Evolutionary conservation across 2,329 filamentous ascomycete species (phyloP), one percentile per base, ranked within the genome.

Genomic region (Thermothelomyces thermophilus): DNA sequence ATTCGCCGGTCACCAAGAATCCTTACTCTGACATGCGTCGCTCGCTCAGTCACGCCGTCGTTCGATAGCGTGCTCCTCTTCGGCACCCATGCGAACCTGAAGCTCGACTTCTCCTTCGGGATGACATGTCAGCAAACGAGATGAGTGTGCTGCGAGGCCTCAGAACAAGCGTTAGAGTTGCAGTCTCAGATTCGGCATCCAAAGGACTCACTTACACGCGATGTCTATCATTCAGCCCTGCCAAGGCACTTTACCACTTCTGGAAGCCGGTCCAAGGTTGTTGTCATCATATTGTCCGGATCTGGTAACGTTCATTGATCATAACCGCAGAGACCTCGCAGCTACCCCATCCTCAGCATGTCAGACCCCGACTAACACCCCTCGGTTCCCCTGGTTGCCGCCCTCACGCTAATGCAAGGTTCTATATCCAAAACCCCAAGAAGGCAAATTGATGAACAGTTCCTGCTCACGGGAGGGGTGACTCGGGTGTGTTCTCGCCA

Each of bases 91-190:
- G 35, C 11, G 24, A 20, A 46, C 34, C 35, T 46, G 35, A 39
- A 31, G 43, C 10, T 31, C 33, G 26, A n/a, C 20, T 19, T n/a
- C 11, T 28, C 42, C 35, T 13, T 28, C 20, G 26, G 17, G n/a
- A 35, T 20, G 11, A 43, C 41, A 43, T 16, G 41, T 19, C 41
- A 35, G 42, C n/a, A 22, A 46, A 46, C 35, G 43, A 31, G 24
- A 10, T 13, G 44, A 2, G 30, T 1, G 14, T 16, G 9, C 22
- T 33, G 9, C 4, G 28, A 46, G 41, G 41, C 41, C 41, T 33
- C 30, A 20, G 5, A 31, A 7, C 30, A 31, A 31, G 36, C 14
- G 35, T 24, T 14, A 24, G 36, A 19, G 36, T 43, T 33, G 41
- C 30, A 34, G 14, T 33, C 19, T n/a, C 19, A 17, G 19, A 20